Conservation (phyloP, 148 eudicot species). For the Fagopyrum tataricum region DNA sequence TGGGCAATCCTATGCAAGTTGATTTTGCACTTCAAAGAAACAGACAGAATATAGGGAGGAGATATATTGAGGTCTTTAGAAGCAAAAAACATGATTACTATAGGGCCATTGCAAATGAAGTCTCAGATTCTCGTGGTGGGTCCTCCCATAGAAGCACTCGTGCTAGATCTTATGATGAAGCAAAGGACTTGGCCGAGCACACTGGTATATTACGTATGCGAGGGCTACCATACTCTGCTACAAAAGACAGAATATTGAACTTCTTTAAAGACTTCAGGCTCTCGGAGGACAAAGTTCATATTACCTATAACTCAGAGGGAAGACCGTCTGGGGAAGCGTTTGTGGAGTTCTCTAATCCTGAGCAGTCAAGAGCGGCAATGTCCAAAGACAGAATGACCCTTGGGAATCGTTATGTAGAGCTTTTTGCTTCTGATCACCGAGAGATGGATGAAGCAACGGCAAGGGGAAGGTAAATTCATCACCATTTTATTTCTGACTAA, state of each 20-base stretch:
- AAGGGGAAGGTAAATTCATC: constrained; percentile 49
- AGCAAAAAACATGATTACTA: constrained; percentile 83
- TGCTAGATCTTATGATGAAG: constrained; percentile 64
- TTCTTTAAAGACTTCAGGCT: constrained; percentile 64
- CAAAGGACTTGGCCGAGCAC: constrained; percentile 57
- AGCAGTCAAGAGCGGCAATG: constrained; percentile 85
- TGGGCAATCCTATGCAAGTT: constrained; percentile 80
- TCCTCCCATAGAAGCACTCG: constrained; percentile 58
- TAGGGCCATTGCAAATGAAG: constrained; percentile 76
- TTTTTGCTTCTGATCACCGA: constrained; percentile 71
- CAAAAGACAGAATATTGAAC: constrained; percentile 50
- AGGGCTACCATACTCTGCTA: constrained; percentile 76
- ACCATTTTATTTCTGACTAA: not conserved
- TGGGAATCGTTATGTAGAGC: constrained; percentile 79
- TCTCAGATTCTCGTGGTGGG: constrained; percentile 54
- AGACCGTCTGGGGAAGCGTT: constrained; percentile 84
- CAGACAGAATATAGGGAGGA: constrained; percentile 84
- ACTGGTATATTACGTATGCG: constrained; percentile 72
- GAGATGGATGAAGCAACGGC: constrained; percentile 81
- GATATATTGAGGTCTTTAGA: constrained; percentile 90
- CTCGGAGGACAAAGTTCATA: constrained; percentile 51
- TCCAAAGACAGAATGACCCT: constrained; percentile 72
- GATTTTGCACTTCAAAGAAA: constrained; percentile 92
- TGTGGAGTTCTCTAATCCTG: constrained; percentile 76
- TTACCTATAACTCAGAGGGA: constrained; percentile 60